Evolutionary conservation across 1,139 yeast genomes (phyloP), one percentile per base, ranked within the genome.

Genomic region (Hansenula sp.): DNA sequence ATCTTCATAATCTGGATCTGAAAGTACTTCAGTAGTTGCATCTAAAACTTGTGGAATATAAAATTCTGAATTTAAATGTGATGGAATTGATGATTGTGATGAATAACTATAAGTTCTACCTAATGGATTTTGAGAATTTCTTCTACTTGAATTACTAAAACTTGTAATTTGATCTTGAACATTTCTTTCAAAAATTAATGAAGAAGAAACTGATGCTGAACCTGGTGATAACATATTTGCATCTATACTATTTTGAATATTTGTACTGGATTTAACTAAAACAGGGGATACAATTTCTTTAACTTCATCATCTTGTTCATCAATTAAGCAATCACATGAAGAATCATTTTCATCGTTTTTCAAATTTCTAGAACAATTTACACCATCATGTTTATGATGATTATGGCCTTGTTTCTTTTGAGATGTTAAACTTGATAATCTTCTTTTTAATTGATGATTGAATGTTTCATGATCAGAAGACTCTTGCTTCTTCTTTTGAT

Each of bases 41-140:
- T 82, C 90, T 53, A 84, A 65, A 6, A 83, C 86, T 9, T 89
- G 82, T 3, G 92, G 87, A 38, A 83, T 77, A 51, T 64, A 79
- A 52, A 80, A 82, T 52, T 82, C 79, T 25, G 62, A 60, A 14
- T 65, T 60, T 38, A 68, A 62, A 46, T 72, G 77, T 24, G 65
- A 48, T 20, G 73, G 71, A 20, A 66, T 43, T 5, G 42, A 39
- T 9, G 46, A 43, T 29, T 38, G 31, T 2, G 42, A 35, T 10
- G 44, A 38, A 18, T 36, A 40, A 33, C 48, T 44, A 11, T 18
- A 24, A 5, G 38, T 25, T 36, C 37, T 40, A n/a, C 33, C 40
- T 5, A 35, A 21, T 2, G 37, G 36, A 6, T 29, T 40, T 27
- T 32, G 33, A 3, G 51, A 47, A 24, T 40, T 38, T 14, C 50